Base-by-base conservation (phyloP, 805 yeast genomes). In the Saccharomycopsis oosterbeekiorum region DNA sequence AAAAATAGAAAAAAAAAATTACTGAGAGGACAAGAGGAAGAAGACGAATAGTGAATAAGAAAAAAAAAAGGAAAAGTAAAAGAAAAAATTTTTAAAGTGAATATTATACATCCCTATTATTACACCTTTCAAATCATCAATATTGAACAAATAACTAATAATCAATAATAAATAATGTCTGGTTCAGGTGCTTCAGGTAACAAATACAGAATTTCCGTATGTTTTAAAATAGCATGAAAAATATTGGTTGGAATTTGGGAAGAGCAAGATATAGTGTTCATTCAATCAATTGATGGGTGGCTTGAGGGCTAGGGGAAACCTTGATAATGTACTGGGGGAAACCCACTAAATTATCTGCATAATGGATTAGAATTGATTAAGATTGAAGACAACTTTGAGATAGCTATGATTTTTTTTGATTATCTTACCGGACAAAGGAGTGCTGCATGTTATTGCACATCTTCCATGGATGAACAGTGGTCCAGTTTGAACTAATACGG, bases 201-300 rank as follows among this genome's bases (percentile, higher is more conserved):
- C 88, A 93, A 93, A 85, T 94, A 88, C 90, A 91, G 97, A 84
- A 90, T 93, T 89, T 91, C 99, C 80, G 96, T 89, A 89, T 80
- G 96, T 88, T 67, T 55, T 42, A 6, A n/a, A 29, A 21, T 47
- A 21, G 21, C 21, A 47, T 47, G n/a, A 26, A 17, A 21, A 24
- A 14, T 47, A 26, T 8, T 21, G 53, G 34, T 26, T 14, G 15
- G 4, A 15, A 29, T 29, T 29, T 29, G 6, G 34, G 34, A 6
- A 47, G 53, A 2, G n/a, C 15, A 11, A 24, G 24, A 67, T 37
- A 37, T 10, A 37, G 41, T 29, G 34, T 6, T 29, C 6, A 29
- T 29, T 29, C 6, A 29, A 29, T 29, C 34, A 29, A 29, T 29
- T 29, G 34, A 29, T 4, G 34, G 6, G 34, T 3, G 6, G 34